Conservation (phyloP, 768 basidiomycete genomes). For the Suillus spraguei region DNA sequence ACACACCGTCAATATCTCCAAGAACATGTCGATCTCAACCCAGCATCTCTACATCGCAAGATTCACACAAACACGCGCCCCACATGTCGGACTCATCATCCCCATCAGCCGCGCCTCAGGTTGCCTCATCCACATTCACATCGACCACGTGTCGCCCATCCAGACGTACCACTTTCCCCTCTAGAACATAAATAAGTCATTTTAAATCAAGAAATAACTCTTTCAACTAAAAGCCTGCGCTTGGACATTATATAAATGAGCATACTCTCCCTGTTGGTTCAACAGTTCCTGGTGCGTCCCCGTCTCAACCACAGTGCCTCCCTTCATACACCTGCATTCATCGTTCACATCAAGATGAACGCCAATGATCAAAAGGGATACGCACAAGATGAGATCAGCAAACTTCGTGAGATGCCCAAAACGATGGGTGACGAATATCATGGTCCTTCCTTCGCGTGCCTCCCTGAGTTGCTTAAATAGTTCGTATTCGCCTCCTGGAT, state of each 20-base stretch:
- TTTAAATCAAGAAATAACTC: too few relatives aligned
- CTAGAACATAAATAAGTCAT: too few relatives aligned
- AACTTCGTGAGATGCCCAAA: constrained; percentile 40
- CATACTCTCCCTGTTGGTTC: constrained; percentile 33
- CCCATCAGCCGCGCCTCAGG: too few relatives aligned
- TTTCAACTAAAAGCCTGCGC: constrained; percentile 30
- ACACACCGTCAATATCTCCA: too few relatives aligned
- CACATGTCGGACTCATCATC: too few relatives aligned
- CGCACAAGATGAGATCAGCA: constrained; percentile 41
- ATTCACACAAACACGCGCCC: too few relatives aligned
- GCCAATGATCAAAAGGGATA: neutral
- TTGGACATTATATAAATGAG: constrained; percentile 35
- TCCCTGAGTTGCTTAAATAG: constrained; percentile 32
- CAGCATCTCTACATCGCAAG: too few relatives aligned
- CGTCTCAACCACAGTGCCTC: constrained; percentile 33
- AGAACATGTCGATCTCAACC: too few relatives aligned
- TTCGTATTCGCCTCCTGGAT: constrained; percentile 37
- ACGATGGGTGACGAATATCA: constrained; percentile 44
- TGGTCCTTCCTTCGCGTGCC: constrained; percentile 36
- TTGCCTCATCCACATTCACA: too few relatives aligned
- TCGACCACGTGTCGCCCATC: too few relatives aligned
- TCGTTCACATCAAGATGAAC: neutral
- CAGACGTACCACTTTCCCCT: too few relatives aligned
- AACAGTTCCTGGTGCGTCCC: constrained; percentile 37
- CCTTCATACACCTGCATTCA: constrained; percentile 34